These are phyloP conservation scores for Neurospora intermedia DNA, from an alignment of 495 filamentous ascomycete species.

Conservation along the genomic window DNA sequence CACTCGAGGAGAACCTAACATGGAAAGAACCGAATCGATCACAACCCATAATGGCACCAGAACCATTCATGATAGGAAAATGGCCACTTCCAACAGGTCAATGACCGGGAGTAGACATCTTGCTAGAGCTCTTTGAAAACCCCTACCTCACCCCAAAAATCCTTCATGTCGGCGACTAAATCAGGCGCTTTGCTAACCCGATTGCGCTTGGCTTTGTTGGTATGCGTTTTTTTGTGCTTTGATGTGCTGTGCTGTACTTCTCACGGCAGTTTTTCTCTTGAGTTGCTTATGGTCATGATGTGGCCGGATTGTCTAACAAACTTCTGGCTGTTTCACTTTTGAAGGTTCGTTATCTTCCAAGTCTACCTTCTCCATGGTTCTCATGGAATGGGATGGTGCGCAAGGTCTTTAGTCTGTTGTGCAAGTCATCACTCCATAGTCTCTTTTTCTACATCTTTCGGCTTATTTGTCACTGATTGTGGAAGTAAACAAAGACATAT, in stretches of 20 bases:
- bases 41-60: constrained; percentile 1
- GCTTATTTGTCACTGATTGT: background rate
- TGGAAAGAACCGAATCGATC: constrained; percentile 5
- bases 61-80: constrained; percentile 24
- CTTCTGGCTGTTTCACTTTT: no score
- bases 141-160: constrained; percentile 46
- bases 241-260: no score
- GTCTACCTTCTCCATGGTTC: constrained; percentile 33
- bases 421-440: constrained; percentile 19
- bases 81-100: constrained; percentile 22
- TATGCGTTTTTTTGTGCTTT: background rate
- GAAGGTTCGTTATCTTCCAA: constrained; percentile 41
- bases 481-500: constrained; percentile 34
- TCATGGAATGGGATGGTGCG: constrained; percentile 48
- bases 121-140: constrained; percentile 48
- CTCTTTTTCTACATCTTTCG: no score
- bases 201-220: constrained; percentile 44
- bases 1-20: background rate
- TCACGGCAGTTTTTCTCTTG: no score
- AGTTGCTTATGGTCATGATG: no score
- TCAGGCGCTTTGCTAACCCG: constrained; percentile 42
- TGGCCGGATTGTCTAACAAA: no score
- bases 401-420: constrained; percentile 35
- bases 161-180: constrained; percentile 35
- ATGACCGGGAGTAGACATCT: constrained; percentile 33